Base-by-base conservation (phyloP, 2,329 filamentous ascomycete species). In the Diaporthe nobilis region DNA sequence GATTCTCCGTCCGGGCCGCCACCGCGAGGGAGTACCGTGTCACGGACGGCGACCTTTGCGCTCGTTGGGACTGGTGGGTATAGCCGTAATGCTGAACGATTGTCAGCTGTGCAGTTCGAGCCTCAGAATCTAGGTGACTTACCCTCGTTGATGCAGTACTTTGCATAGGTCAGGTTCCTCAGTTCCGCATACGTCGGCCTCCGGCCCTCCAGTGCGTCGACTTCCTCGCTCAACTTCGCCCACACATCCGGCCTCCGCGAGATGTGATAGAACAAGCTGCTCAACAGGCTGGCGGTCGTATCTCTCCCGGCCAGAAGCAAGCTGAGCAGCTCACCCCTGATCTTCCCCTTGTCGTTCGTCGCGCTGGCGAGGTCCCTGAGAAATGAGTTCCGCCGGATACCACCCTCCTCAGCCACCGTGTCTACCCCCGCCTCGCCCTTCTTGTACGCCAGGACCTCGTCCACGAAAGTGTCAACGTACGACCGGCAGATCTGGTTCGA, bases 31-130 rank as follows among this genome's bases (percentile, higher is more conserved):
- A 86, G 78, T 0, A 81, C 80, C 0, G 83, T 85, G 57, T 83
- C 79, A 25, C 74, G 74, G 5, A 79, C 73, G 1, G 82, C 82
- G 22, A 74, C 74, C n/a, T 83, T 81, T 39, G 77, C 79, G 77
- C 84, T 86, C 9, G 81, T 63, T 2, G 84, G 83, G 0, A 85
- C 81, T 1, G 80, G 76, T 1, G 84, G 82, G 73, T 83, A 83
- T 6, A 86, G 77, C 4, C 84, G 82, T 3, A 85, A 79, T 65
- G 71, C 73, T 78, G 34, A 4, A 39, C 15, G 0, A 39, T n/a
- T 17, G 25, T 65, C 9, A 49, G 25, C 28, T 9, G 9, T 34
- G 25, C 15, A 65, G 4, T 13, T n/a, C 13, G 20, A 13, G 4
- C 9, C 9, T 15, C 1, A 4, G 17, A 49, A 8, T 31, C 0